Evolutionary conservation across 179 eudicot species (phyloP).

Genomic region (Spinacia oleracea): DNA sequence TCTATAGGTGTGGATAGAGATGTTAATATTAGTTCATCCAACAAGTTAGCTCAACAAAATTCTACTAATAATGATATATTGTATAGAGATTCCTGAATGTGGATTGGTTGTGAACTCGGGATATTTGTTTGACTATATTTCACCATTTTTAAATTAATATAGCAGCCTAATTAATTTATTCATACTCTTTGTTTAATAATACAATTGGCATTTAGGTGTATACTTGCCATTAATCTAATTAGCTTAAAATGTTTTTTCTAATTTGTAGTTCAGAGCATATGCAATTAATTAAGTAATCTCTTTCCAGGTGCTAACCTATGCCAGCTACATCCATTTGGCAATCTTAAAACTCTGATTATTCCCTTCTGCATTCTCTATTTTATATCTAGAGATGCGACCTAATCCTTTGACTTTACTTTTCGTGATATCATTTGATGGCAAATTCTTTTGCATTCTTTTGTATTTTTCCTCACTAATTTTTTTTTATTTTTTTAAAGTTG

Average conservation of each 20-base stretch:
- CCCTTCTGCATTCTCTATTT: not conserved
- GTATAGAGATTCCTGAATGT: not conserved
- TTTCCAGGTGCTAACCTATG: slow-evolving; percentile 14
- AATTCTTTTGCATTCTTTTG: too few species aligned
- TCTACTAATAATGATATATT: not conserved
- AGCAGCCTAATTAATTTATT: not conserved
- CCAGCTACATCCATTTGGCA: slow-evolving; percentile 4
- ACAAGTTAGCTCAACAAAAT: slow-evolving; percentile 23
- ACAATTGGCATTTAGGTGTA: not conserved
- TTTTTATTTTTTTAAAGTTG: too few species aligned
- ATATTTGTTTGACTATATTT: slow-evolving; percentile 10
- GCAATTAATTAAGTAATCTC: not conserved
- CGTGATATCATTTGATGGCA: not conserved
- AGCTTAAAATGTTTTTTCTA: not conserved
- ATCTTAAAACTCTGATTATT: slow-evolving; percentile 19
- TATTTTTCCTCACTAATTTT: too few species aligned
- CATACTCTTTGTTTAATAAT: not conserved
- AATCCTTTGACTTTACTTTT: not conserved
- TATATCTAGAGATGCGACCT: not conserved
- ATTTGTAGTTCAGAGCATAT: not conserved
- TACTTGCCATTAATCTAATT: not conserved
- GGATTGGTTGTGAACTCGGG: slow-evolving; percentile 5
- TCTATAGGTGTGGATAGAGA: not conserved
- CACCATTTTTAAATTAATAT: not conserved
- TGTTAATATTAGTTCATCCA: slow-evolving; percentile 6